Percentiles rank a stretch among this genome's conserved stretches.
phyloP scores from a whole-genome alignment of 768 basidiomycete species.

The Podaxis sp. region DNA sequence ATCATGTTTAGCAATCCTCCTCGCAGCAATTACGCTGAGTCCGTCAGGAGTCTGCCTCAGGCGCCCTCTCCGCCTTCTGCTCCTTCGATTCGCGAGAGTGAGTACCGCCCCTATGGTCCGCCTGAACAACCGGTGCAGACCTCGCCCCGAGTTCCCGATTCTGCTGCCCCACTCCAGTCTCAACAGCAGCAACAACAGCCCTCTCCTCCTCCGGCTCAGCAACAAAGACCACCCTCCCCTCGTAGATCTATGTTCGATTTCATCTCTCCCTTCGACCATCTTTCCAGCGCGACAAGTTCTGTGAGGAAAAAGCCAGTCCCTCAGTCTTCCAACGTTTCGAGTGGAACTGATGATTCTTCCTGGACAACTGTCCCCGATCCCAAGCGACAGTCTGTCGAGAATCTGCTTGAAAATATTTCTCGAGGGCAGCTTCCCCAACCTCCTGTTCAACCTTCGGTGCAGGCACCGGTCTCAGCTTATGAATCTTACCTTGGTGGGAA shows the following conservation, averaged over 20 bases:
- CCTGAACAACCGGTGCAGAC: constrained; percentile 43
- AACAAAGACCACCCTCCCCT: constrained; percentile 62
- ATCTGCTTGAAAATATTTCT: constrained; percentile 73
- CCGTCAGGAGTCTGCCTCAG: constrained; percentile 36
- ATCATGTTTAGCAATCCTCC: constrained; percentile 14
- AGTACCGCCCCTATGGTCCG: constrained; percentile 44
- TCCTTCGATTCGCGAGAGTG: constrained; percentile 41
- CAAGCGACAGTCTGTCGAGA: constrained; percentile 83
- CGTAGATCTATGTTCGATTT: constrained; percentile 87
- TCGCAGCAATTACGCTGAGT: constrained; percentile 44
- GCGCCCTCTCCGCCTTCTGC: constrained; percentile 51
- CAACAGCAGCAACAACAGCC: constrained; percentile 30
- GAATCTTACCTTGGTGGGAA: constrained; percentile 43
- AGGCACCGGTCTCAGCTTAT: constrained; percentile 40
- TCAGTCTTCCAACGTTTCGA: constrained; percentile 38
- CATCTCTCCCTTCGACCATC: constrained; percentile 80
- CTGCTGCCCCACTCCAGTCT: constrained; percentile 27
- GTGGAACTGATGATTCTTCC: constrained; percentile 56
- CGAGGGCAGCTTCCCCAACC: constrained; percentile 42
- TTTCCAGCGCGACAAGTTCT: constrained; percentile 48
- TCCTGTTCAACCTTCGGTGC: constrained; percentile 33
- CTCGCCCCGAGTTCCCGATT: constrained; percentile 34
- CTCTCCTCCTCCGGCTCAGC: constrained; percentile 28
- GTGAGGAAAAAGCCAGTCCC: constrained; percentile 75
- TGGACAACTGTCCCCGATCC: constrained; percentile 60